Evolutionary conservation across 345 rosid genomes (phyloP).

Genomic region (Syzygium jambos): DNA sequence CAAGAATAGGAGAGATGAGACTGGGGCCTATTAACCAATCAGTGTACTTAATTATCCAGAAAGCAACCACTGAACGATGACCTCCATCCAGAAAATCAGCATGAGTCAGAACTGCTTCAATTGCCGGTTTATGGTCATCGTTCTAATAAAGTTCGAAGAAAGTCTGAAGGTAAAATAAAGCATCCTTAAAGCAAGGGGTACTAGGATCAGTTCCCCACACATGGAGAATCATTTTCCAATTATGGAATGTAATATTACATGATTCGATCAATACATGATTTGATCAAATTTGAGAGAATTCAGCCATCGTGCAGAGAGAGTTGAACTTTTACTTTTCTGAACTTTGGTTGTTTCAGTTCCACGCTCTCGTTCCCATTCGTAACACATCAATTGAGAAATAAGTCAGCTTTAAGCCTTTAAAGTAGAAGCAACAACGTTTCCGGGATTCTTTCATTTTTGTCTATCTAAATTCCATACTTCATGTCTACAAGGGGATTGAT

Average conservation of each 20-base stretch:
- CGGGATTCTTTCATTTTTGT: not conserved
- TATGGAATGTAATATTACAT: not conserved
- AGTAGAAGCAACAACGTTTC: not conserved
- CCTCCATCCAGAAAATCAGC: not conserved
- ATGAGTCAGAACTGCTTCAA: not conserved
- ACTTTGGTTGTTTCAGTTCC: not conserved
- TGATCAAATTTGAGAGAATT: not conserved
- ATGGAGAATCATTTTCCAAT: not conserved
- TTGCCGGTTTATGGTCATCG: not conserved
- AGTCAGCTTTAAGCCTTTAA: not conserved
- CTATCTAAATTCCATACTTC: not conserved
- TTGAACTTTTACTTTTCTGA: not conserved
- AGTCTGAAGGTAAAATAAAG: not conserved
- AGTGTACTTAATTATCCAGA: not conserved
- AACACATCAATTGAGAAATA: not conserved
- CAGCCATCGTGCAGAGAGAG: not conserved
- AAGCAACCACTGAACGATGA: not conserved
- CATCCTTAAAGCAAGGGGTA: not conserved
- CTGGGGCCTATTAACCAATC: not conserved
- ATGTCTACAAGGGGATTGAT: not conserved
- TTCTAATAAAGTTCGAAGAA: not conserved
- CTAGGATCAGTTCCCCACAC: not conserved
- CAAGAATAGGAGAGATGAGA: not conserved
- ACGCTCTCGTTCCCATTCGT: not conserved
- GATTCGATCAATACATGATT: not conserved